Evolutionary conservation across 805 yeast genomes (phyloP), one percentile per base, ranked within the genome.

Genomic region (Metschnikowia kunwiensis): DNA sequence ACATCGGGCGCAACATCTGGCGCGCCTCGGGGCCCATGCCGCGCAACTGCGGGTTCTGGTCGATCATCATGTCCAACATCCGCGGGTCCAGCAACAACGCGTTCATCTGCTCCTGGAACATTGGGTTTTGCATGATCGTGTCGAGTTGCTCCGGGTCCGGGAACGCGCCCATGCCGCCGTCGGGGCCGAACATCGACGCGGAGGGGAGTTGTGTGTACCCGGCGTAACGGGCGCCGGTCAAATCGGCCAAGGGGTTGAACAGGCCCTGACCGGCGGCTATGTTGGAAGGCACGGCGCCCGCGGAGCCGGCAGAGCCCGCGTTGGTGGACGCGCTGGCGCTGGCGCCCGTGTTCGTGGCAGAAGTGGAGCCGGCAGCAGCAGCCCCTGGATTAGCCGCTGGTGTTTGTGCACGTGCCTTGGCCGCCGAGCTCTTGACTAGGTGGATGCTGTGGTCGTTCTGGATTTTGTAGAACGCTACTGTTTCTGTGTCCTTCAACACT

Each of bases 181-280:
- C 97, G 18, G 96, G 89, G 1, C 96, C 96, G 65, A 91, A 88
- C 83, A 86, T 75, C 30, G 81, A 77, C 1, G 87, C 86, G 3
- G 85, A 74, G 5, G 98, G 97, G 61, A 93, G 70, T 51, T 87
- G 89, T 6, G 88, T 75, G 51, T 78, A 80, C 1, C 98, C 98
- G 2, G 97, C 97, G 55, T 88, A 93, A 36, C 97, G 77, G 2
- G 97, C 97, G 32, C 96, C 91, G 0, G 97, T 91, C 46, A 91
- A 70, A 46, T 84, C 96, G 8, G 95, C 89, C 53, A 93, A 71
- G 24, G 96, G 95, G 60, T 93, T 87, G 61, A 82, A 86, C 0
- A 94, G 75, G 9, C 91, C 93, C 45, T 78, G 82, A 5, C 98
- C 98, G 2, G 97, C 77, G 3, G 95, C 78, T 31, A 91, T 72